Percentiles rank a stretch among this genome's conserved stretches.
These are phyloP conservation scores for Galium porrigens DNA, from an alignment of 305 asterid genomes.

Conservation along the genomic window DNA sequence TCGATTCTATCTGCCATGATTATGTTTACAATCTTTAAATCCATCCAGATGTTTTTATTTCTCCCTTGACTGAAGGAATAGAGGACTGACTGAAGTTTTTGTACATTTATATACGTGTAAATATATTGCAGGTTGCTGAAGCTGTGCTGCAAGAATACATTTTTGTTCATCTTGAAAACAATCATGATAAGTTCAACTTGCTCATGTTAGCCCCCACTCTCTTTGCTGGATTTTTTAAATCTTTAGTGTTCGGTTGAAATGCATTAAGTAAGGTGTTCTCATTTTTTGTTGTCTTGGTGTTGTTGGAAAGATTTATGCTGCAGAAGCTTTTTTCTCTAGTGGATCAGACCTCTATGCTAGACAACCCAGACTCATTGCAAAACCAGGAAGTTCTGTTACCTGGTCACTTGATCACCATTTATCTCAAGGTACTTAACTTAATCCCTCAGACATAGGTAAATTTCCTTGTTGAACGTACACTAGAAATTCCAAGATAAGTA, in stretches of 20 bases:
- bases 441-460: conserved; percentile 8
- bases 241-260: background rate
- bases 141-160: conserved; percentile 59
- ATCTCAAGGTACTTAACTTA: conserved; percentile 54
- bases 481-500: background rate
- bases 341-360: conserved; percentile 85
- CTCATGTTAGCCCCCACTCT: conserved; percentile 50
- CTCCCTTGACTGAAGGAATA: background rate
- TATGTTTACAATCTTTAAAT: background rate
- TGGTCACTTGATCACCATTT: conserved; percentile 77
- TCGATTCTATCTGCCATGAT: background rate
- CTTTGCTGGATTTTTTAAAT: background rate
- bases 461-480: background rate
- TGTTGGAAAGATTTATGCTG: conserved; percentile 58
- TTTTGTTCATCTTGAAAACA: conserved; percentile 82
- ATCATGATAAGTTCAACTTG: conserved; percentile 75
- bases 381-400: conserved; percentile 87
- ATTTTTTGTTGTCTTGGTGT: background rate
- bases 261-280: background rate
- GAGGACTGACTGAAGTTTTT: background rate
- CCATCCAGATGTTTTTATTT: background rate
- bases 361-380: conserved; percentile 84
- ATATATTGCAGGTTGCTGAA: conserved; percentile 54
- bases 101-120: background rate
- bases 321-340: conserved; percentile 91